Evolutionary conservation across 176 grass and related monocot genomes (phyloP).

Genomic region (Typha latifolia): DNA sequence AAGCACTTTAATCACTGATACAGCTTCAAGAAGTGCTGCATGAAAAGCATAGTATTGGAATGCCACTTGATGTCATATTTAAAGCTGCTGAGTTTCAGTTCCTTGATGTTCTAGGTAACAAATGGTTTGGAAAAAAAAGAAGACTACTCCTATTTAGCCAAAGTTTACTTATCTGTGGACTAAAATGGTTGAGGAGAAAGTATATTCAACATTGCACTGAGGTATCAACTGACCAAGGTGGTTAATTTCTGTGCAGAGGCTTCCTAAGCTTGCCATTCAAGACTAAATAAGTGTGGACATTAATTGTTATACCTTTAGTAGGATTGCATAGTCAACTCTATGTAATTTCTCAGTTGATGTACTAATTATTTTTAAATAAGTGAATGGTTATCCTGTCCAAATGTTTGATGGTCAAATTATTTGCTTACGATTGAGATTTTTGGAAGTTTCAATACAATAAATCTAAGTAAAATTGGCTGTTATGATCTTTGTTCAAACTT

Average conservation of each 20-base stretch:
- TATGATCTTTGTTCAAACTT: background rate
- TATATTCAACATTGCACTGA: background rate
- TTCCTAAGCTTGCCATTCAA: background rate
- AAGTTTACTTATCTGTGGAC: too few relatives aligned
- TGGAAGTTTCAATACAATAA: background rate
- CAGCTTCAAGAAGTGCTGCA: conserved; percentile 91
- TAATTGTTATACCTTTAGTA: background rate
- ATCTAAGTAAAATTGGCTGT: background rate
- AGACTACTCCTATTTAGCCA: too few relatives aligned
- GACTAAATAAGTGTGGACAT: background rate
- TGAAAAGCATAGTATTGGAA: conserved; percentile 77
- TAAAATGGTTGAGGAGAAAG: background rate
- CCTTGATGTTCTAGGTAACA: conserved; percentile 78
- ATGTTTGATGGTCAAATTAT: too few relatives aligned
- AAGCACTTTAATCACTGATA: background rate
- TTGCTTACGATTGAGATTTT: background rate
- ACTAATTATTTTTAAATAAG: too few relatives aligned
- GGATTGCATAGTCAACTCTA: background rate
- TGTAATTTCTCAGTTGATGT: background rate
- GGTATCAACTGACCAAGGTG: background rate
- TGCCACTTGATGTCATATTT: conserved; percentile 64
- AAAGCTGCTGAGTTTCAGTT: conserved; percentile 75
- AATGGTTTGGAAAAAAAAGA: too few relatives aligned
- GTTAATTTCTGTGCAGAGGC: background rate
- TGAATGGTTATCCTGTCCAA: too few relatives aligned